Base-by-base conservation (phyloP, 257 asterid genomes). In the Nicotiana noctiflora region DNA sequence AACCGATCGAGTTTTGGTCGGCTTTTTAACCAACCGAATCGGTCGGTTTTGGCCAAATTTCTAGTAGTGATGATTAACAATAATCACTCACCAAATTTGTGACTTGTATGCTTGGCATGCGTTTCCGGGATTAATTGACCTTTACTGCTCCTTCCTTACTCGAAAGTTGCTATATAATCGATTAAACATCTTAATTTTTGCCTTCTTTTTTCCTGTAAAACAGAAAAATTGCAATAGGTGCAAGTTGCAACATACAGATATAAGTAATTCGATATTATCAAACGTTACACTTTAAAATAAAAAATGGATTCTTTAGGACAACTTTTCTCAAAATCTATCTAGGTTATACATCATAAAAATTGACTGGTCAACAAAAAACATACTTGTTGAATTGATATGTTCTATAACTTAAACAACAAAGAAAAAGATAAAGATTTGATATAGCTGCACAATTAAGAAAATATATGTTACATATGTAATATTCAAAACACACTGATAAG, bases 111-210 rank as follows among this genome's bases (percentile, higher is more conserved):
- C 78, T 46, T 72, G 37, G 59, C 60, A 44, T 68, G 56, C 44
- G 57, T n/a, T 68, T 68, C 77, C 19, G 21, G 77, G 57, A 72
- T 72, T 23, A 72, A 72, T 72, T 72, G 60, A 19, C 23, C 34
- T 72, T 44, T n/a, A 44, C 19, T 21, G 37, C 40, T 72, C 78
- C 23, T 72, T 72, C 23, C 78, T 72, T 46, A 21, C 7, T 13
- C 4, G 60, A 72, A 21, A 21, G 60, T 72, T 72, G 2, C 8
- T 34, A 37, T 18, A 1, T 18, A 56, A 17, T 56, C 11, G 11
- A 57, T 23, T 17, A 46, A 44, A 72, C 4, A 72, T 46, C 59
- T 46, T 1, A 23, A 14, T 46, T 37, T 23, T 72, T 14, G 14
- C 59, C 40, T 72, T 44, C 4, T 46, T 8, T 72, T 44, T 72